These are phyloP conservation scores for Neocucurbitaria cava DNA, from an alignment of 2,329 filamentous ascomycete genomes.

Conservation along the genomic window DNA sequence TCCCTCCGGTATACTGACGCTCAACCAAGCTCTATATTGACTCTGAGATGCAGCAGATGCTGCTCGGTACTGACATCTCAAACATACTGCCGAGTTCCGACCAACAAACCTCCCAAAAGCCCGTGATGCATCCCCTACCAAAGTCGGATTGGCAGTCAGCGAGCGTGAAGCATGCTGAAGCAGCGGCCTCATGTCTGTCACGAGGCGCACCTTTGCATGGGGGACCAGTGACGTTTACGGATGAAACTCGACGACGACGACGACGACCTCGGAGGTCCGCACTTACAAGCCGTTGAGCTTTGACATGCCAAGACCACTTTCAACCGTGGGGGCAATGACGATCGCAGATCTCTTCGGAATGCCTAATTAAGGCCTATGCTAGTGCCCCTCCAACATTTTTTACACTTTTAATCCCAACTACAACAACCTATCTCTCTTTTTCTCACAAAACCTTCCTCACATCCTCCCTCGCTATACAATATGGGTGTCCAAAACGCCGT, in stretches of 20 bases:
- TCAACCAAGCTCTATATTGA: constrained; percentile 9
- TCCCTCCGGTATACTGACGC: background rate
- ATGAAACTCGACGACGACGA: constrained; percentile 20
- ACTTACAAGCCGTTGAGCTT: constrained; percentile 27
- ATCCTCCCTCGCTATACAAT: constrained; percentile 14
- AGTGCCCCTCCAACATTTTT: constrained; percentile 18
- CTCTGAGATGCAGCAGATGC: constrained; percentile 21
- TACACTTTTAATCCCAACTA: constrained; percentile 3
- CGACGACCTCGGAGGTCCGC: constrained; percentile 22
- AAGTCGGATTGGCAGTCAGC: constrained; percentile 26
- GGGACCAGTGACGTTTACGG: constrained; percentile 16
- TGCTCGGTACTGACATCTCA: constrained; percentile 40
- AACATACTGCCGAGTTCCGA: constrained; percentile 30
- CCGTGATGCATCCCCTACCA: constrained; percentile 18
- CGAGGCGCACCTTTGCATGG: constrained; percentile 12
- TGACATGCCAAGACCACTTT: constrained; percentile 36
- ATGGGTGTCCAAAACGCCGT: constrained; percentile 45
- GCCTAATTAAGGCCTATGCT: constrained; percentile 23
- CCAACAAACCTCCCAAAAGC: constrained; percentile 14
- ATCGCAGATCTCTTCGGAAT: constrained; percentile 30
- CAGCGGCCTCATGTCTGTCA: constrained; percentile 49
- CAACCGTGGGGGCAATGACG: constrained; percentile 18
- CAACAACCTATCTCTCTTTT: no score
- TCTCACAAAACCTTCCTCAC: constrained; percentile 4
- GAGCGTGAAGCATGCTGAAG: constrained; percentile 51